Evolutionary conservation across 169 alveolate genomes (phyloP).

Genomic region (Plasmodium berghei): DNA sequence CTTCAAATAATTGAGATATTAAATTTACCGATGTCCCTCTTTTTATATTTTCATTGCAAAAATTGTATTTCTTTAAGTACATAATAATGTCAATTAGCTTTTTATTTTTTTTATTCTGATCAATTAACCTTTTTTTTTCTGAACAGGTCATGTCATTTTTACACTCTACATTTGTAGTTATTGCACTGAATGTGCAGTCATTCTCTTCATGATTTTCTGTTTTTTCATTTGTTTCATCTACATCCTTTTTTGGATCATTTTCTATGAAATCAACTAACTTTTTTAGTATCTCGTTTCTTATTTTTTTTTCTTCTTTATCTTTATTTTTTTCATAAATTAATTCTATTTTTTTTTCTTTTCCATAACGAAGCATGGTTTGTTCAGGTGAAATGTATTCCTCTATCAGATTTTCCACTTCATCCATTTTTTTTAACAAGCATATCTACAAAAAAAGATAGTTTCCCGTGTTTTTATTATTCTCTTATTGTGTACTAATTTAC

Average conservation of each 20-base stretch:
- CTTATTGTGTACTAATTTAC: too few species aligned
- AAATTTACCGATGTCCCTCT: conserved; percentile 58
- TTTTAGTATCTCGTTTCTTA: conserved; percentile 27
- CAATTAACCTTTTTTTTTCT: neutral
- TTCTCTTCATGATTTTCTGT: neutral
- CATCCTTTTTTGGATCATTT: neutral
- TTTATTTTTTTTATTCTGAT: neutral
- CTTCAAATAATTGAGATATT: conserved; percentile 27
- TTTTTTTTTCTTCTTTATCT: conserved; percentile 56
- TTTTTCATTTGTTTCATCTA: neutral
- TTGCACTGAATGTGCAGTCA: neutral
- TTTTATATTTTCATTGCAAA: conserved; percentile 56
- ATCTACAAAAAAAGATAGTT: neutral
- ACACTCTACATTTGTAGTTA: neutral
- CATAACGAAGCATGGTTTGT: conserved; percentile 52
- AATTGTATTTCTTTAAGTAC: conserved; percentile 11
- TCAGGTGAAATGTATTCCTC: conserved; percentile 62
- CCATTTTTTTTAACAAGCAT: neutral
- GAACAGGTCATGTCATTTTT: neutral
- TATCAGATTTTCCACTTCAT: conserved; percentile 17
- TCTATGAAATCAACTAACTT: conserved; percentile 7
- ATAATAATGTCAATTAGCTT: conserved; percentile 12
- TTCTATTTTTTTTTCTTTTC: conserved; percentile 41
- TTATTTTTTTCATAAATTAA: conserved; percentile 51
- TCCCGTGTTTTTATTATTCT: too few species aligned